phyloP scores from a whole-genome alignment of 805 yeast species.

The Saturnispora dispora region DNA sequence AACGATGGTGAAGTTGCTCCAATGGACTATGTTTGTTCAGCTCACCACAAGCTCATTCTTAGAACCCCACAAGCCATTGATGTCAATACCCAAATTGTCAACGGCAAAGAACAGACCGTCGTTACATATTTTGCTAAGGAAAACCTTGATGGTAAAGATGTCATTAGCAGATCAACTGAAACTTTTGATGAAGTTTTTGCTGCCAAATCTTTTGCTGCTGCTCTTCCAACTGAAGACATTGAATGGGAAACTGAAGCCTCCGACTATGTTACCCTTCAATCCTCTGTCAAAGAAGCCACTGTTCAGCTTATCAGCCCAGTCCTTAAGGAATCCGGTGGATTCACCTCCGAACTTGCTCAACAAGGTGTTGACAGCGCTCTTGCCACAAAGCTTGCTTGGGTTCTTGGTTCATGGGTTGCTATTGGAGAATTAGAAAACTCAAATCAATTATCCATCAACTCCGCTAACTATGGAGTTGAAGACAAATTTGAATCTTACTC shows the following conservation, averaged over 20 bases:
- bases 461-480: neutral
- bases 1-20: slow-evolving; percentile 8
- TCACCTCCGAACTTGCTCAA: neutral
- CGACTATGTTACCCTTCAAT: slow-evolving; percentile 18
- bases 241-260: slow-evolving; percentile 35
- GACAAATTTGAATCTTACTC: neutral
- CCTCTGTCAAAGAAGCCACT: neutral
- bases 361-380: neutral
- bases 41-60: slow-evolving; percentile 33
- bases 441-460: neutral
- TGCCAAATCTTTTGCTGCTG: slow-evolving; percentile 12
- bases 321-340: slow-evolving; percentile 3
- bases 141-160: slow-evolving; percentile 10
- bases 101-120: slow-evolving; percentile 9
- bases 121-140: slow-evolving; percentile 8
- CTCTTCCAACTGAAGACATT: slow-evolving; percentile 13
- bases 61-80: slow-evolving; percentile 25
- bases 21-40: slow-evolving; percentile 27
- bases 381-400: neutral
- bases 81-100: neutral
- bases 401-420: neutral
- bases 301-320: slow-evolving; percentile 22
- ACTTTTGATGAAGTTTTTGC: slow-evolving; percentile 10
- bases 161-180: slow-evolving; percentile 5
- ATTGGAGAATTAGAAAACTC: neutral